These are phyloP conservation scores for Perkinsus olseni DNA, from an alignment of 169 alveolate genomes.

Conservation along the genomic window DNA sequence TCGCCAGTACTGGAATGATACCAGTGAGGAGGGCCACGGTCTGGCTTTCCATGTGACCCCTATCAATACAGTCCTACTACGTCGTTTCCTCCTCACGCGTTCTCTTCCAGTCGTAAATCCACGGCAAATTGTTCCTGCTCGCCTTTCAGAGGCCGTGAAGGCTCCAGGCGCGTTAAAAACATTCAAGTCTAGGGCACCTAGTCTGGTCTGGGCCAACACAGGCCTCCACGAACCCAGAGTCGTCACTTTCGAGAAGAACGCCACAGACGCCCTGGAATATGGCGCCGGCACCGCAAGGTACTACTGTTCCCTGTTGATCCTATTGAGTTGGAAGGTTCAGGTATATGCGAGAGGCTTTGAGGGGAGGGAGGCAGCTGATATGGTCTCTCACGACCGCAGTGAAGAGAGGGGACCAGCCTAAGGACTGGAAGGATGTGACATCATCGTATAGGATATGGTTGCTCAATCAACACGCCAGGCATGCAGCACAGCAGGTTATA, in stretches of 20 bases:
- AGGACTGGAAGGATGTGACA: not conserved
- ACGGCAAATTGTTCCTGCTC: too few species aligned
- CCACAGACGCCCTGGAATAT: not conserved
- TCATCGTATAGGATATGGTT: not conserved
- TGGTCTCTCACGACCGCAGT: not conserved
- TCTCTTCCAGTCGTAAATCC: too few species aligned
- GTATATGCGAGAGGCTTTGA: not conserved
- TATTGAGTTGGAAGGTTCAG: not conserved
- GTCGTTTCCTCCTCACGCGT: too few species aligned
- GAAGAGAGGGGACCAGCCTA: not conserved
- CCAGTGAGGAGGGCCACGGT: not conserved
- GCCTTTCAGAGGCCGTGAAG: not conserved
- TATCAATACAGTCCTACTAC: too few species aligned
- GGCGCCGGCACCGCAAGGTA: not conserved
- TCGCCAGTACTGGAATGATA: not conserved
- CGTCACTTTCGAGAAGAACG: not conserved
- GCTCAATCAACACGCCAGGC: not conserved
- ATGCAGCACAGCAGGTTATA: not conserved
- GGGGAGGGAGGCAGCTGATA: not conserved
- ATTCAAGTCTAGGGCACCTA: not conserved
- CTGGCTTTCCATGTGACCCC: too few species aligned
- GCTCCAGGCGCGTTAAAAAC: not conserved
- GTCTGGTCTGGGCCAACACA: not conserved
- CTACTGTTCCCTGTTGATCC: not conserved
- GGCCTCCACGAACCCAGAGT: not conserved